Percentiles rank a stretch among this genome's conserved stretches.
Conservation (phyloP, 306 rosid genomes). For the Castanea sativa region DNA sequence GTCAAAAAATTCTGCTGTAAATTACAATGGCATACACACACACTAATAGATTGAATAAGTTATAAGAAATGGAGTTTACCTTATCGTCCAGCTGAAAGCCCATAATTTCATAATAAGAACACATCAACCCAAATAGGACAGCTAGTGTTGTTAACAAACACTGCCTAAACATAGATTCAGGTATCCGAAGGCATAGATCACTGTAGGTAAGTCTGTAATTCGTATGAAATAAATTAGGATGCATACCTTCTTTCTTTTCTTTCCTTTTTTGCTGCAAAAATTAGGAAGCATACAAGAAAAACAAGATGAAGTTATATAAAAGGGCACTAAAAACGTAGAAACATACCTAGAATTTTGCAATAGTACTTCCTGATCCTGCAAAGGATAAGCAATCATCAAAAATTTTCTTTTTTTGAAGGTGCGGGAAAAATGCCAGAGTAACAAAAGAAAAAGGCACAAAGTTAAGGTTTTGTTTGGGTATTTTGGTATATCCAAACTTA, state of each 20-base stretch:
- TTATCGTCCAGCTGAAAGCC: constrained; percentile 67
- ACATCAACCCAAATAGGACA: constrained; percentile 74
- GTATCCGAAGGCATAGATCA: constrained; percentile 87
- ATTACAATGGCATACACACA: not conserved
- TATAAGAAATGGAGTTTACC: constrained; percentile 49
- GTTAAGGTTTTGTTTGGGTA: not conserved
- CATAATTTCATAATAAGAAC: constrained; percentile 90
- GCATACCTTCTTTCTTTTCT: not conserved
- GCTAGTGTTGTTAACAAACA: constrained; percentile 81
- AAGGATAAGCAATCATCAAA: constrained; percentile 29
- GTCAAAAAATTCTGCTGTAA: not conserved
- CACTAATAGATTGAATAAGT: not conserved
- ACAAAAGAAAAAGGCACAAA: not conserved
- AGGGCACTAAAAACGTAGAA: constrained; percentile 20
- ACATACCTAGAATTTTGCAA: constrained; percentile 76
- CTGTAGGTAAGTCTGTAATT: constrained; percentile 92
- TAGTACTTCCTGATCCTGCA: constrained; percentile 71
- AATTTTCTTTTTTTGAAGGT: constrained; percentile 16
- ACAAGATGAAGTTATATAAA: constrained; percentile 10
- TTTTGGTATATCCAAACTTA: not conserved
- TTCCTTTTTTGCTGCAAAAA: not conserved
- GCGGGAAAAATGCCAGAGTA: not conserved
- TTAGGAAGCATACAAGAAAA: constrained; percentile 27
- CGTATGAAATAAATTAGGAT: constrained; percentile 28
- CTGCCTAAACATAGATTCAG: constrained; percentile 87